Base-by-base conservation (phyloP, 352 stramenopile genomes). In the Pythium insidiosum region DNA sequence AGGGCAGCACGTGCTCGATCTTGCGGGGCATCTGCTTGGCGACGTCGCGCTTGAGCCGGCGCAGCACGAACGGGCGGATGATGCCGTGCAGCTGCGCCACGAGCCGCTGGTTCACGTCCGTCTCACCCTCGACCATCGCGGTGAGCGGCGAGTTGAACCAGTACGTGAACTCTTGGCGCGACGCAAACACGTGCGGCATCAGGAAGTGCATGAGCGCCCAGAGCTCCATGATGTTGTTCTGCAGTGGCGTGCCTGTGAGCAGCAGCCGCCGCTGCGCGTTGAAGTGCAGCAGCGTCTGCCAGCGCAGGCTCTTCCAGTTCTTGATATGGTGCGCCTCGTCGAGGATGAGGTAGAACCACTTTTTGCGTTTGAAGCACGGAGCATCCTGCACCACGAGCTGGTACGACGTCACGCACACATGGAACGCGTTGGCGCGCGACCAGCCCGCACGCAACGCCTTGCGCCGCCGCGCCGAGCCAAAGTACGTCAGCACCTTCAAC, bases 251-350 rank as follows among this genome's bases (percentile, higher is more conserved):
- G 13, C 79, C 96, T 11, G 95, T 98, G 20, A 99, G 65, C 13
- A 99, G 68, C 12, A 93, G 46, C 1, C 79, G 75, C 0, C 95
- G 78, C 47, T 98, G 88, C 0, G 93, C 96, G 64, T 98, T 98
- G 61, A 99, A 99, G 2, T 84, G 97, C 24, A 99, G 80, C 23
- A 99, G 58, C 12, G 96, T 99, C 61, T 99, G 96, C 96, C 96
- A 99, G 6, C 96, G 69, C 58, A 98, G 78, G 44, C 74, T 96
- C 53, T 98, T 95, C 79, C 97, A 99, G 62, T 99, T 99, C 63
- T 99, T 99, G 62, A 99, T 99, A 56, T 99, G 98, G 62, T 99
- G 97, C 3, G 96, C 97, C 73, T 99, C 96, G 43, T 99, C 96
- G 3, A 99, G 60, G 38, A 99, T 98, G 6, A 99, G 53, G 58